Conservation (phyloP, 2,329 filamentous ascomycete species). For the Botrytis galanthina region DNA sequence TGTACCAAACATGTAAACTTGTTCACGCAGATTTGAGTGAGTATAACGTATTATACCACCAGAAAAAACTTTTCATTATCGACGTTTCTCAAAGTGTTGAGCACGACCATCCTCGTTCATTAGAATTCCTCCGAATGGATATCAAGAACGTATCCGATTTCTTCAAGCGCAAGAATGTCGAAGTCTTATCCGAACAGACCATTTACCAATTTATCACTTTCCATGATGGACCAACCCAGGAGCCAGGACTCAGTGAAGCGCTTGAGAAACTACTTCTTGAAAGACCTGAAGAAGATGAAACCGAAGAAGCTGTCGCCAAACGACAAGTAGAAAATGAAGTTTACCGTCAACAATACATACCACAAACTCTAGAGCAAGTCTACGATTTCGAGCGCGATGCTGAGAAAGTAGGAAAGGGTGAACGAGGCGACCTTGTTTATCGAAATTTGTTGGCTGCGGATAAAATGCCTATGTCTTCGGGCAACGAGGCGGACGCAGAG, state of each 20-base stretch:
- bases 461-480: slow-evolving; percentile 48
- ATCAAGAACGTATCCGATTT: slow-evolving; percentile 96
- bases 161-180: slow-evolving; percentile 81
- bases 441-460: slow-evolving; percentile 72
- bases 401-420: slow-evolving; percentile 69
- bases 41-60: slow-evolving; percentile 94
- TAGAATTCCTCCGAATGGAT: slow-evolving; percentile 96
- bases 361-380: slow-evolving; percentile 91
- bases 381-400: slow-evolving; percentile 94
- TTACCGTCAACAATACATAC: slow-evolving; percentile 94
- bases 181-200: slow-evolving; percentile 73
- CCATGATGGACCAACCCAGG: slow-evolving; percentile 57
- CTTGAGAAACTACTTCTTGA: slow-evolving; percentile 67
- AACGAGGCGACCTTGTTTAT: slow-evolving; percentile 78
- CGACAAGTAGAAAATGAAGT: slow-evolving; percentile 83
- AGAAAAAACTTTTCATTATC: slow-evolving; percentile 82
- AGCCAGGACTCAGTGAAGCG: slow-evolving; percentile 57
- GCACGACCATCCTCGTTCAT: slow-evolving; percentile 86
- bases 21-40: slow-evolving; percentile 97
- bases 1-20: slow-evolving; percentile 89
- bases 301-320: slow-evolving; percentile 53
- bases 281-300: slow-evolving; percentile 53
- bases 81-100: slow-evolving; percentile 98
- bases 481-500: slow-evolving; percentile 42
- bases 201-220: slow-evolving; percentile 81